Conservation (phyloP, 2,329 filamentous ascomycete genomes). For the Ophiostoma sp. region DNA sequence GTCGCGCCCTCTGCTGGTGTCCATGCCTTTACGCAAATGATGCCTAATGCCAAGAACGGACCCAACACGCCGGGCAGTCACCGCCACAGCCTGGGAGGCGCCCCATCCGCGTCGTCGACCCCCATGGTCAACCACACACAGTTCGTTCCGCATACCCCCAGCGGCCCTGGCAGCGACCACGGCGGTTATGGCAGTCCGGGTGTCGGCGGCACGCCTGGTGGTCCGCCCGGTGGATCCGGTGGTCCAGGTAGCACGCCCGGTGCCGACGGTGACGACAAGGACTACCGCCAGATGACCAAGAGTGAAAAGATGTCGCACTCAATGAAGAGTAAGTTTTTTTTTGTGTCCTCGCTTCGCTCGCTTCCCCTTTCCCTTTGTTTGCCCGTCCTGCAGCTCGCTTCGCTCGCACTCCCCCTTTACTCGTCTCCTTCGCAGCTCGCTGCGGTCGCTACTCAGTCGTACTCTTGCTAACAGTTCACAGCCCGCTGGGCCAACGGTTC, state of each 20-base stretch:
- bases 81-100: not conserved
- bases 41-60: slow-evolving; percentile 22
- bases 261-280: slow-evolving; percentile 45
- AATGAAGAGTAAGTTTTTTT: slow-evolving; percentile 58
- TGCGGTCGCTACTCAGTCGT: not conserved
- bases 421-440: not conserved
- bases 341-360: no score
- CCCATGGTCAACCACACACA: slow-evolving; percentile 23
- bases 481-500: slow-evolving; percentile 62
- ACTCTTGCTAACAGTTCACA: slow-evolving; percentile 33
- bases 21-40: slow-evolving; percentile 31
- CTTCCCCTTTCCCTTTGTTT: not conserved
- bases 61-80: not conserved
- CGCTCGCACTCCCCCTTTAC: slow-evolving; percentile 2
- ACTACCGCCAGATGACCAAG: slow-evolving; percentile 63
- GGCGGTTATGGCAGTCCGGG: slow-evolving; percentile 13
- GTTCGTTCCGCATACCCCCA: slow-evolving; percentile 25
- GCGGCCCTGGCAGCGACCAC: not conserved
- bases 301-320: slow-evolving; percentile 66
- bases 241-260: not conserved
- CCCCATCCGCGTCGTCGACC: not conserved
- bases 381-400: not conserved
- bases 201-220: not conserved
- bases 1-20: slow-evolving; percentile 27
- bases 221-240: not conserved